Evolutionary conservation across 352 stramenopile genomes (phyloP).

Genomic region (Thalassiosira livingstoniorum): DNA sequence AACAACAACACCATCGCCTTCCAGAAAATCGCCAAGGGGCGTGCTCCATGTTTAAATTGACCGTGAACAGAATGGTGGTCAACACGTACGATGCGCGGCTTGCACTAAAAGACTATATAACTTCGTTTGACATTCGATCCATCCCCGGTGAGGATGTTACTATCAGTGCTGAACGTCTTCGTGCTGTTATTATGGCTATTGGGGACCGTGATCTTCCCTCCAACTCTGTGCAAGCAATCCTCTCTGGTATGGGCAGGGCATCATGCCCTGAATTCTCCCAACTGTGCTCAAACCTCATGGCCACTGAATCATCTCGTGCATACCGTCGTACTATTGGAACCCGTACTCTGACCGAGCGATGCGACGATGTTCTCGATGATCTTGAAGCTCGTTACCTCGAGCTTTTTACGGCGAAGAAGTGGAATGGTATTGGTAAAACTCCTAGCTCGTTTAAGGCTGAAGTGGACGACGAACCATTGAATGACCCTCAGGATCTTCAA

Average conservation of each 20-base stretch:
- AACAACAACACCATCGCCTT: neutral
- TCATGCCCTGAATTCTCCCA: neutral
- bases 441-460: neutral
- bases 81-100: neutral
- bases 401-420: too few relatives aligned
- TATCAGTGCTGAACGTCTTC: neutral
- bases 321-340: neutral
- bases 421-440: neutral
- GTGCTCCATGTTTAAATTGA: neutral
- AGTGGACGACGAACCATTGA: too few relatives aligned
- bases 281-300: neutral
- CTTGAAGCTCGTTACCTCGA: neutral
- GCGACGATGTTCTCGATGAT: neutral
- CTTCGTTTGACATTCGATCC: neutral
- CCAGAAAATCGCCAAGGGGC: neutral
- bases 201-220: neutral
- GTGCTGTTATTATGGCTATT: neutral
- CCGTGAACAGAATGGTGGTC: neutral
- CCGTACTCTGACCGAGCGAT: neutral
- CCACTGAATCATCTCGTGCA: too few relatives aligned
- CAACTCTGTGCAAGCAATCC: neutral
- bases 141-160: neutral
- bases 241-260: neutral
- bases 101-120: neutral
- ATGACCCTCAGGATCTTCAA: neutral